Evolutionary conservation across 768 basidiomycete genomes (phyloP).

Genomic region (Favolaschia claudopus): DNA sequence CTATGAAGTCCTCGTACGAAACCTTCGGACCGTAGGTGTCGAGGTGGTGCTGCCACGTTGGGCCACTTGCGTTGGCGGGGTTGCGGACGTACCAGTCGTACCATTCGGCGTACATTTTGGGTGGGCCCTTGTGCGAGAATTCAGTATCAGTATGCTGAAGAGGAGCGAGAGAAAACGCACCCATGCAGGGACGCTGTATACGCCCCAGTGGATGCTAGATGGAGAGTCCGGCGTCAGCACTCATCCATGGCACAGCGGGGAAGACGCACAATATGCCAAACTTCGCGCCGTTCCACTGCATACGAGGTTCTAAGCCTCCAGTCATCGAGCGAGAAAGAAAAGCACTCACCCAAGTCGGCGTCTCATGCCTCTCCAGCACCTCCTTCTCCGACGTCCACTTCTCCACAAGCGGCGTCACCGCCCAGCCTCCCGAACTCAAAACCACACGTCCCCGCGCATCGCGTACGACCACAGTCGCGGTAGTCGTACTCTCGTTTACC

Average conservation of each 20-base stretch:
- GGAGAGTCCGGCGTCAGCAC: constrained; percentile 6
- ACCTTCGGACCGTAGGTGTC: constrained; percentile 59
- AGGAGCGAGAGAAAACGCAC: too few species aligned
- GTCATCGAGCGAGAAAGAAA: not conserved
- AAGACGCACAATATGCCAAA: constrained; percentile 65
- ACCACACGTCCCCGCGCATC: constrained; percentile 43
- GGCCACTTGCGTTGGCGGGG: constrained; percentile 41
- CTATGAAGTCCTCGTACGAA: constrained; percentile 66
- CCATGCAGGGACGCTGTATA: constrained; percentile 57
- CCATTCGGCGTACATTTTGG: constrained; percentile 59
- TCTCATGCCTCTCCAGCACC: constrained; percentile 53
- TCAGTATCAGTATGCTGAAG: too few species aligned
- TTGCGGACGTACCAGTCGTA: constrained; percentile 54
- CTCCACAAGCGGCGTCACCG: constrained; percentile 44
- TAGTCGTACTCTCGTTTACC: constrained; percentile 31
- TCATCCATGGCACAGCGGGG: too few species aligned
- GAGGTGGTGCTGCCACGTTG: constrained; percentile 58
- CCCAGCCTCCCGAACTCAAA: constrained; percentile 46
- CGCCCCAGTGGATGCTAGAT: constrained; percentile 58
- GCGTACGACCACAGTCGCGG: constrained; percentile 43
- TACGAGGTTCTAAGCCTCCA: constrained; percentile 9
- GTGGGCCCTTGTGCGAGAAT: constrained; percentile 43
- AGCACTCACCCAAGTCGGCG: constrained; percentile 57
- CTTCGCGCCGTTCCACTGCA: constrained; percentile 61
- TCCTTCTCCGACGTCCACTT: constrained; percentile 47